Evolutionary conservation across 257 asterid genomes (phyloP).

Genomic region (Gentiana dahurica): DNA sequence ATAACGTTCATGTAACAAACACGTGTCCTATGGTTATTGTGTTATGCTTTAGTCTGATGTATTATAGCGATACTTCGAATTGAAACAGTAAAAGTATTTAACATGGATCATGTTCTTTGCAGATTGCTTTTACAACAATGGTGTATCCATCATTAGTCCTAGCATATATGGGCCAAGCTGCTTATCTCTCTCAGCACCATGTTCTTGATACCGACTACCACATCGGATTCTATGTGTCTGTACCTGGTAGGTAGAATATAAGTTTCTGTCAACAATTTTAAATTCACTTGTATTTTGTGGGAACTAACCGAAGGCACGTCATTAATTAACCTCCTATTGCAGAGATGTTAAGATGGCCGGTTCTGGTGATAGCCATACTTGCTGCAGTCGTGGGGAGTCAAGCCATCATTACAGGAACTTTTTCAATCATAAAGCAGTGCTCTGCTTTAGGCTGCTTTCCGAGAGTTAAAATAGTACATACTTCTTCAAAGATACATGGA

Average conservation of each 20-base stretch:
- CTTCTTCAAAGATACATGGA: conserved; percentile 79
- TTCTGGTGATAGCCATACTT: conserved; percentile 77
- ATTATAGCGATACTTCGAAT: not conserved
- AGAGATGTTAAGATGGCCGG: conserved; percentile 71
- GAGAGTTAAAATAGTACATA: conserved; percentile 68
- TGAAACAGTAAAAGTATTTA: conserved; percentile 6
- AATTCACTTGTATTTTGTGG: not conserved
- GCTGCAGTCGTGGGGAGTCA: conserved; percentile 98
- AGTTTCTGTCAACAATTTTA: not conserved
- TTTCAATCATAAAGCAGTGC: conserved; percentile 89
- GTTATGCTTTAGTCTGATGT: not conserved
- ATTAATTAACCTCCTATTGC: not conserved
- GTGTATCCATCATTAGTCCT: conserved; percentile 79
- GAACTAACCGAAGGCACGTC: not conserved
- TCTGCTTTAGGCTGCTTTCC: conserved; percentile 91
- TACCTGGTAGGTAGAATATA: conserved; percentile 45
- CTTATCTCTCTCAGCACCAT: conserved; percentile 75
- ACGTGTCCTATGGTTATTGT: not conserved
- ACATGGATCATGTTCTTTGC: conserved; percentile 16
- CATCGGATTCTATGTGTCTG: conserved; percentile 82
- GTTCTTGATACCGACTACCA: conserved; percentile 21
- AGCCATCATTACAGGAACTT: conserved; percentile 88
- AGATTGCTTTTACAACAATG: conserved; percentile 70
- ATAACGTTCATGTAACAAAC: not conserved
- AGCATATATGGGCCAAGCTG: conserved; percentile 97